Conservation (phyloP, 768 basidiomycete genomes). For the Suillus fuscotomentosus region DNA sequence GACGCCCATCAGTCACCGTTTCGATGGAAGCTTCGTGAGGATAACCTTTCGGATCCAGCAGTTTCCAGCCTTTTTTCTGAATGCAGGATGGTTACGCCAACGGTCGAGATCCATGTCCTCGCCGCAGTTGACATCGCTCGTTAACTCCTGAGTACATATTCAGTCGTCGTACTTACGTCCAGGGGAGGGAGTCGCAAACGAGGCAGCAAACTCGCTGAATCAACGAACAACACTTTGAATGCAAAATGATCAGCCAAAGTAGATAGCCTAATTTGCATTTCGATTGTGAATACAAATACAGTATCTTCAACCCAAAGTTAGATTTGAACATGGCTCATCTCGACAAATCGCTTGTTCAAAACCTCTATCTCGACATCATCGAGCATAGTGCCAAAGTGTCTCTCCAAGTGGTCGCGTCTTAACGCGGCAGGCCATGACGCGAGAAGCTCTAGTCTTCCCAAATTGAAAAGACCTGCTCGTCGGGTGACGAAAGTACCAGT, state of each 20-base stretch:
- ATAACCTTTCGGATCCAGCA: background rate
- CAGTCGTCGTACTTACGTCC: background rate
- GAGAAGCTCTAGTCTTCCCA: background rate
- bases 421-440: background rate
- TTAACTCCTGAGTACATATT: background rate
- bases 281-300: background rate
- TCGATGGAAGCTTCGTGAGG: background rate
- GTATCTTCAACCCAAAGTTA: background rate
- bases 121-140: background rate
- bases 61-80: background rate
- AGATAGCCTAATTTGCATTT: background rate
- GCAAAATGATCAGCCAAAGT: background rate
- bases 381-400: background rate
- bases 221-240: background rate
- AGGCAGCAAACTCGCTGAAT: background rate
- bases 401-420: background rate
- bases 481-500: background rate
- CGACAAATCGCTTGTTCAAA: background rate
- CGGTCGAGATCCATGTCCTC: background rate
- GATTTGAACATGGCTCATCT: background rate
- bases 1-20: background rate
- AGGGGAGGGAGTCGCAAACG: background rate
- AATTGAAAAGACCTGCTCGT: slow-evolving; percentile 1
- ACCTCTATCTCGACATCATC: slow-evolving; percentile 2
- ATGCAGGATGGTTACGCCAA: background rate